Conservation (phyloP, 2,329 filamentous ascomycete species). For the Aquanectria penicillioides region DNA sequence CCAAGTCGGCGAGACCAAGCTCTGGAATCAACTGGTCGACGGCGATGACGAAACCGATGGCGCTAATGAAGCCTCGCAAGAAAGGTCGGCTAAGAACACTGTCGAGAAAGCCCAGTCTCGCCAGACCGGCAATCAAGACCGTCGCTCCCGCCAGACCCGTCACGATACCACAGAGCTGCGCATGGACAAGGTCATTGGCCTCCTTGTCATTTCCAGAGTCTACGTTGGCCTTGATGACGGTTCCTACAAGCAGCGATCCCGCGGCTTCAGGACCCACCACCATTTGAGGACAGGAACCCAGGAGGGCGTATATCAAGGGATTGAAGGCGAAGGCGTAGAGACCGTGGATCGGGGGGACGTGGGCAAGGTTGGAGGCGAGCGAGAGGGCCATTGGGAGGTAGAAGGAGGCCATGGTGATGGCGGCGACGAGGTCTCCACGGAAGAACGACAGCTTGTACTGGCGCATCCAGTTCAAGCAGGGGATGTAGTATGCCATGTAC, state of each 20-base stretch:
- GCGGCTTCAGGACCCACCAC: conserved; percentile 95
- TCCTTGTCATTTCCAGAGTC: conserved; percentile 72
- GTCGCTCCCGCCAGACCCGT: conserved; percentile 88
- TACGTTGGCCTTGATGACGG: conserved; percentile 82
- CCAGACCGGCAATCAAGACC: conserved; percentile 87
- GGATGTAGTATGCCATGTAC: conserved; percentile 94
- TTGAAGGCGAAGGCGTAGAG: conserved; percentile 95
- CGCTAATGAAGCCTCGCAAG: conserved; percentile 93
- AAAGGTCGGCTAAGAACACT: conserved; percentile 95
- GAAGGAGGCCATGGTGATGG: conserved; percentile 96
- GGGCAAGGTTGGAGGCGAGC: conserved; percentile 89
- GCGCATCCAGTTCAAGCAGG: conserved; percentile 87
- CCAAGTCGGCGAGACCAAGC: conserved; percentile 76
- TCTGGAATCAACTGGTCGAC: conserved; percentile 95
- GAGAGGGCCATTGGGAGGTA: conserved; percentile 98
- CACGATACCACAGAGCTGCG: conserved; percentile 86
- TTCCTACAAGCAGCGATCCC: conserved; percentile 88
- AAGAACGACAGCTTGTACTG: conserved; percentile 88
- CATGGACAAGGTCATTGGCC: conserved; percentile 74
- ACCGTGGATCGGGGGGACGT: conserved; percentile 92
- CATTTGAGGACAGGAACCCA: conserved; percentile 93
- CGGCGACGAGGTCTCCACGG: conserved; percentile 86
- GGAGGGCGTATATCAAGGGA: conserved; percentile 87
- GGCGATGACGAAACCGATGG: conserved; percentile 95
- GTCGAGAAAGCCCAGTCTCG: conserved; percentile 90